phyloP scores from a whole-genome alignment of 2,329 filamentous ascomycete species.

The Cytospora mali region DNA sequence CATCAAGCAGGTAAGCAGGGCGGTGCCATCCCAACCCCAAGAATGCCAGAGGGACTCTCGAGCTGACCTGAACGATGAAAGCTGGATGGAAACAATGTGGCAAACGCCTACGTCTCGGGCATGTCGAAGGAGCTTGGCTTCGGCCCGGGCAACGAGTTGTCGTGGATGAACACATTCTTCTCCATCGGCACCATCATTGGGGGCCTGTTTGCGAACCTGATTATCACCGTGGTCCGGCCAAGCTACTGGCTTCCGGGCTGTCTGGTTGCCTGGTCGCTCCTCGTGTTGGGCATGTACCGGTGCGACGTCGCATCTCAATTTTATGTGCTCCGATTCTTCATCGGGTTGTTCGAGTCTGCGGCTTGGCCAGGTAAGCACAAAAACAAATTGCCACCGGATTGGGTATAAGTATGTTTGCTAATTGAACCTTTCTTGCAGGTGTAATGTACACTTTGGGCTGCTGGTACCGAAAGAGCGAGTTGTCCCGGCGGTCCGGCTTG shows the following conservation, averaged over 20 bases:
- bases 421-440: conserved; percentile 38
- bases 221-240: conserved; percentile 48
- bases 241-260: conserved; percentile 46
- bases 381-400: background rate
- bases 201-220: conserved; percentile 46
- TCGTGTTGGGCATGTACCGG: conserved; percentile 46
- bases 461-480: conserved; percentile 62
- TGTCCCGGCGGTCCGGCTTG: conserved; percentile 58
- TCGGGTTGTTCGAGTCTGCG: conserved; percentile 57
- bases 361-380: conserved; percentile 46
- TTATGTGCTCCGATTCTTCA: conserved; percentile 54
- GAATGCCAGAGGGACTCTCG: background rate
- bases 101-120: conserved; percentile 52
- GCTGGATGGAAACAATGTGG: conserved; percentile 49
- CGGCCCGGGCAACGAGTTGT: conserved; percentile 44
- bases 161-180: conserved; percentile 51
- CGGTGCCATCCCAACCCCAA: background rate
- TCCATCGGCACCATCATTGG: conserved; percentile 51
- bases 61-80: conserved; percentile 22
- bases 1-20: conserved; percentile 40
- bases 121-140: conserved; percentile 51
- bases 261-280: conserved; percentile 42
- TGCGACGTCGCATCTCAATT: conserved; percentile 42
- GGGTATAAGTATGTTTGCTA: background rate
- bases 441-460: conserved; percentile 57